Conservation (phyloP, 768 basidiomycete genomes). For the Pleurotus citrinopileatus region DNA sequence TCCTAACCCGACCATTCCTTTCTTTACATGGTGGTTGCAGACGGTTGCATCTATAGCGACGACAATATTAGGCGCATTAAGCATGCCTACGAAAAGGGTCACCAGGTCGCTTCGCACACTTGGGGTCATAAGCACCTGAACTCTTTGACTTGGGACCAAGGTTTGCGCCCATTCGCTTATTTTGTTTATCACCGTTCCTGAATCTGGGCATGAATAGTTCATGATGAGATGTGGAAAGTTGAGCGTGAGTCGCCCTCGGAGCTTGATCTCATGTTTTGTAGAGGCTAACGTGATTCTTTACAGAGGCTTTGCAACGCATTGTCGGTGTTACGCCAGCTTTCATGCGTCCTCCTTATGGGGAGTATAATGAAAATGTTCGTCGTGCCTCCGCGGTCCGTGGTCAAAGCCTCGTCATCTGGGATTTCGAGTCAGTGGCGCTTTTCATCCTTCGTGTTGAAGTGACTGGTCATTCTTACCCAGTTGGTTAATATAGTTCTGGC, state of each 20-base stretch:
- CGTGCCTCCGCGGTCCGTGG: constrained; percentile 28
- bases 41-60: constrained; percentile 34
- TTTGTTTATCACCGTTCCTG: too few species aligned
- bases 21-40: constrained; percentile 16
- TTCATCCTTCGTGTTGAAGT: background rate
- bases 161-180: constrained; percentile 13
- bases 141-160: constrained; percentile 18
- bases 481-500: constrained; percentile 26
- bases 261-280: too few species aligned
- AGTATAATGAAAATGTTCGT: constrained; percentile 44
- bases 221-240: constrained; percentile 21
- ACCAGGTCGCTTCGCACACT: constrained; percentile 44
- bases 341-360: constrained; percentile 48
- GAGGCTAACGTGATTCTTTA: too few species aligned
- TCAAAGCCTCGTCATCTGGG: constrained; percentile 33
- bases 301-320: constrained; percentile 41
- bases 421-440: constrained; percentile 27
- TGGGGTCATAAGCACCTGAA: constrained; percentile 38
- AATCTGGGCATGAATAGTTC: constrained; percentile 15
- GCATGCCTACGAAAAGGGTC: constrained; percentile 35
- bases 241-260: constrained; percentile 17
- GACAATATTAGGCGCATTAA: constrained; percentile 25
- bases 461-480: background rate
- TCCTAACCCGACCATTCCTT: background rate
- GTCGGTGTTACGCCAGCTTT: constrained; percentile 41